These are phyloP conservation scores for Penicillium sp. DNA, from an alignment of 2,329 filamentous ascomycete genomes.

Conservation along the genomic window DNA sequence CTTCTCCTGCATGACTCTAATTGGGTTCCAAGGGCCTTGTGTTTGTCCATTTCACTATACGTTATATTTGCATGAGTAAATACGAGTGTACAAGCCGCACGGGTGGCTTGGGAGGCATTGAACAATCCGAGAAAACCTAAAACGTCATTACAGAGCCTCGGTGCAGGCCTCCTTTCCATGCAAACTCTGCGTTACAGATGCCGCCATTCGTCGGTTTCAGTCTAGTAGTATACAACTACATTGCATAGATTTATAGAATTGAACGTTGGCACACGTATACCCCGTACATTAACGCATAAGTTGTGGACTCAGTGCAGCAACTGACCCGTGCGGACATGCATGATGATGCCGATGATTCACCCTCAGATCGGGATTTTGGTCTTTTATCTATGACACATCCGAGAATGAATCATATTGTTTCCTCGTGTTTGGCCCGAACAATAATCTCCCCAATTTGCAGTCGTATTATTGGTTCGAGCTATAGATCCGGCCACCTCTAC, in stretches of 20 bases:
- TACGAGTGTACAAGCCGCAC: neutral
- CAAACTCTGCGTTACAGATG: neutral
- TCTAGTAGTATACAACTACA: neutral
- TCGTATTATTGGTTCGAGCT: slow-evolving; percentile 13
- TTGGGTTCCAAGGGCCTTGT: neutral
- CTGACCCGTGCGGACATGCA: slow-evolving; percentile 19
- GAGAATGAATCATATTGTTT: slow-evolving; percentile 27
- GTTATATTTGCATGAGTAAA: neutral
- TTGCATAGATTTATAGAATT: neutral
- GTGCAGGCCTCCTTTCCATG: neutral
- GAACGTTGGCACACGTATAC: neutral
- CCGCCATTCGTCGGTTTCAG: neutral
- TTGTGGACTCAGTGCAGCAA: slow-evolving; percentile 1
- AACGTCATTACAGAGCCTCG: slow-evolving; percentile 4
- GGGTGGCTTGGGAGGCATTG: neutral
- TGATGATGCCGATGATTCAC: slow-evolving; percentile 21
- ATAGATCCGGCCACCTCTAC: slow-evolving; percentile 9
- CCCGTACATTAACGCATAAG: neutral
- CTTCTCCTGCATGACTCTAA: too few relatives aligned
- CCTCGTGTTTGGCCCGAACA: neutral
- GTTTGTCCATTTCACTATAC: neutral
- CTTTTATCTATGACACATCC: slow-evolving; percentile 10
- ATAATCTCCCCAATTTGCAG: neutral
- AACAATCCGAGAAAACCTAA: neutral
- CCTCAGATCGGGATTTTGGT: slow-evolving; percentile 2